Evolutionary conservation across 352 stramenopile species (phyloP).

Genomic region (Halophytophthora batemanensis): DNA sequence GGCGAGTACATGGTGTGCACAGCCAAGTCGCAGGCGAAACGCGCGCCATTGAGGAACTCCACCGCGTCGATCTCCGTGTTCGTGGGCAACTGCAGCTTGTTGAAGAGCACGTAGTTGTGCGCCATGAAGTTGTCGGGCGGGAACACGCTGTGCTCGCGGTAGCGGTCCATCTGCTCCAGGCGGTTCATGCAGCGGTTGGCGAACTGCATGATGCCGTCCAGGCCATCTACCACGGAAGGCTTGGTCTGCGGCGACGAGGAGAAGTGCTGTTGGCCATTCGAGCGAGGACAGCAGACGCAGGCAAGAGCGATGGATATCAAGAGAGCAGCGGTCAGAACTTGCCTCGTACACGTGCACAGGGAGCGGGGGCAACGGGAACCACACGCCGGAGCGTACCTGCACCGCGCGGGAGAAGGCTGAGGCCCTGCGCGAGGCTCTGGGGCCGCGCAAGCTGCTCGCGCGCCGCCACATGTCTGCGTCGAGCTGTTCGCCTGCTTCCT

Average conservation of each 20-base stretch:
- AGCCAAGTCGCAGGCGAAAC: slow-evolving; percentile 44
- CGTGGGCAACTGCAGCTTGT: slow-evolving; percentile 44
- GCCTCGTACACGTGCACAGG: background rate
- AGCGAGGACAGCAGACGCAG: background rate
- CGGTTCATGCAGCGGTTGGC: slow-evolving; percentile 20
- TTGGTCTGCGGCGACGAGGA: slow-evolving; percentile 20
- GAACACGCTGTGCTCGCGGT: slow-evolving; percentile 37
- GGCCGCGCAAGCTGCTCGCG: background rate
- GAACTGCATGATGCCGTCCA: slow-evolving; percentile 29
- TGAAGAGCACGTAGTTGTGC: slow-evolving; percentile 39
- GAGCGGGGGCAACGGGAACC: background rate
- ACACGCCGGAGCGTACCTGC: background rate
- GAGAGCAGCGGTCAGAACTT: background rate
- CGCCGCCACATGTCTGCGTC: background rate
- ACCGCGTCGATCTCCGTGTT: slow-evolving; percentile 46
- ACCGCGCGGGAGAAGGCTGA: background rate
- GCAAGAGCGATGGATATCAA: background rate
- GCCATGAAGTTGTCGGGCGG: slow-evolving; percentile 25
- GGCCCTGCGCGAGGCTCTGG: background rate
- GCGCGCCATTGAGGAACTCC: slow-evolving; percentile 49
- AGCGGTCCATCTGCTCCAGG: slow-evolving; percentile 21
- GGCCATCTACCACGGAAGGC: slow-evolving; percentile 25
- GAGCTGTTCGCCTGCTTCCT: too few species aligned
- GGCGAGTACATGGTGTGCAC: slow-evolving; percentile 56
- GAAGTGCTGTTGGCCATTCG: slow-evolving; percentile 13